Percentiles rank a stretch among this genome's conserved stretches.
These are phyloP conservation scores for Boletus bicolor DNA, from an alignment of 768 basidiomycete genomes.

Conservation along the genomic window DNA sequence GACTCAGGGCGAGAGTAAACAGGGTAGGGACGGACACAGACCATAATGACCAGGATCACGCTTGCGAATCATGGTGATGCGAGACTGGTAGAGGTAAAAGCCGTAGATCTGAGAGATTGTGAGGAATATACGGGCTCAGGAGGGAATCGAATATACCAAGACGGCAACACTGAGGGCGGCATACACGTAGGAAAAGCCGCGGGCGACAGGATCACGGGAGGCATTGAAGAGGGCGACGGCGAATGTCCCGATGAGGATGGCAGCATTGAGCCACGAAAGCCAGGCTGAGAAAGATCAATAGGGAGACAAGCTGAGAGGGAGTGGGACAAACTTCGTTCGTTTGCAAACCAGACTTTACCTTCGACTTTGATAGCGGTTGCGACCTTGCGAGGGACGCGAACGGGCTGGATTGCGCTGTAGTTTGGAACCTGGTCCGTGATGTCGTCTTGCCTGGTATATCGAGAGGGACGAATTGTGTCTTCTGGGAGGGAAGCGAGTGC, in stretches of 20 bases:
- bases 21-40: conserved; percentile 34
- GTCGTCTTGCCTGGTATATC: conserved; percentile 68
- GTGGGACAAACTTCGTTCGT: conserved; percentile 71
- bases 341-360: conserved; percentile 96
- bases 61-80: conserved; percentile 87
- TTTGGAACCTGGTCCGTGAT: conserved; percentile 68
- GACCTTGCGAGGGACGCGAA: conserved; percentile 80
- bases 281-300: conserved; percentile 56
- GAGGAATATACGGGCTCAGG: neutral
- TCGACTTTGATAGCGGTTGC: conserved; percentile 83
- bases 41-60: conserved; percentile 89
- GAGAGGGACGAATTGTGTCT: conserved; percentile 32
- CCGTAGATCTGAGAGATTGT: conserved; percentile 65
- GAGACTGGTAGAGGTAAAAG: conserved; percentile 79
- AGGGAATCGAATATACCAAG: conserved; percentile 39
- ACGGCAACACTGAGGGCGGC: conserved; percentile 73
- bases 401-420: conserved; percentile 72
- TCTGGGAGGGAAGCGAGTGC: conserved; percentile 53
- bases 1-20: neutral
- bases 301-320: neutral
- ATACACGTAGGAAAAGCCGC: conserved; percentile 79
- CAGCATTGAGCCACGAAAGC: conserved; percentile 88
- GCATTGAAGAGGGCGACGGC: conserved; percentile 88
- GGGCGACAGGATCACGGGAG: conserved; percentile 59
- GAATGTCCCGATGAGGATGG: conserved; percentile 80